Evolutionary conservation across 371 early-diverging fungal genomes (phyloP), one percentile per base, ranked within the genome.

Genomic region (Mortierella sp.): DNA sequence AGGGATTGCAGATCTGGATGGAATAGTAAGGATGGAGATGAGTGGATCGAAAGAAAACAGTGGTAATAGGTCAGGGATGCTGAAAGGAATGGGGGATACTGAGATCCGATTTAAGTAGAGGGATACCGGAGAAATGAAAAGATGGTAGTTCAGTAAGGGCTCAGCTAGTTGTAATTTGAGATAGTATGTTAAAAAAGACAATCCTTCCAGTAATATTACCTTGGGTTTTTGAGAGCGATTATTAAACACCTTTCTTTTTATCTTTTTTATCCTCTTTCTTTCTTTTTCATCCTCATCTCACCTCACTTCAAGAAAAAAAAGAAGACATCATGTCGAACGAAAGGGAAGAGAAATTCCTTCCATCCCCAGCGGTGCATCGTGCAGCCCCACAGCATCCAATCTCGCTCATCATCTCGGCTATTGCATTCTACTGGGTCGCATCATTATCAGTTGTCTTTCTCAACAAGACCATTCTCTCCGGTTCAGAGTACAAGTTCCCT

Each of bases 401-500:
- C 10, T 47, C 84, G 9, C 71, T 87, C 58, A 90, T 91, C 72
- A 83, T 85, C 54, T 70, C 84, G 6, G 91, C 91, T 17, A 86
- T 92, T 56, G 83, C 86, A 51, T 93, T 91, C 64, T 93, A 93
- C 72, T 92, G 91, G 84, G 82, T 86, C 66, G 88, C 86, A 64
- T 93, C 93, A 17, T 85, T 93, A 40, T 86, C 93, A 4, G 91
- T 93, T n/a, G 93, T 93, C 28, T 93, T 92, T 62, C 83, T 93
- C 57, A 93, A 93, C 84, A 93, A 93, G 87, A 87, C 88, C 71
- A 92, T 93, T 70, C 80, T 93, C 65, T 88, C 89, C 60, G 86
- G 86, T 6, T 85, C 89, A 19, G 89, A 91, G 15, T 86, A 68
- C 81, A 76, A 78, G 68, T 93, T 93, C 65, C 88, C 90, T 7